phyloP scores from a whole-genome alignment of 1,284 basidiomycete genomes.

The Chalciporus sp. region DNA sequence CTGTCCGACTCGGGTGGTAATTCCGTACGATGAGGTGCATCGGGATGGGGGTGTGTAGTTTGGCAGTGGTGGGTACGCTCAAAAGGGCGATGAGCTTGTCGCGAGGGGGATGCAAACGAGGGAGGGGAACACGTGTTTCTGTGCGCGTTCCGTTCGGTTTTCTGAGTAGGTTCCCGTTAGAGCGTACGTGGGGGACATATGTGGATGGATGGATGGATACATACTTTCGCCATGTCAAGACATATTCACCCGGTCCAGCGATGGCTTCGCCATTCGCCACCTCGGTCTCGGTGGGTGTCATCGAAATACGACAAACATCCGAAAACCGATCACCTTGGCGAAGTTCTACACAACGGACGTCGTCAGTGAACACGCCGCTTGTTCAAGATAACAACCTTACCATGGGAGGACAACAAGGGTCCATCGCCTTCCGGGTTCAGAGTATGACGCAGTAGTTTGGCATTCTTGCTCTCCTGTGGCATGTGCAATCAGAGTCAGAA shows the following conservation, averaged over 20 bases:
- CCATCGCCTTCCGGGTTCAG: slow-evolving; percentile 40
- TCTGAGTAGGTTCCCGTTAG: slow-evolving; percentile 27
- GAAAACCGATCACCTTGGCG: slow-evolving; percentile 62
- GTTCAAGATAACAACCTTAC: slow-evolving; percentile 25
- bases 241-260: slow-evolving; percentile 57
- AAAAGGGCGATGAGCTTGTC: slow-evolving; percentile 68
- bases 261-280: slow-evolving; percentile 38
- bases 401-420: slow-evolving; percentile 38
- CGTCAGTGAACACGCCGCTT: slow-evolving; percentile 1
- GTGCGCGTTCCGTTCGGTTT: slow-evolving; percentile 47
- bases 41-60: slow-evolving; percentile 33
- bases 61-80: slow-evolving; percentile 50
- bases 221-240: slow-evolving; percentile 71
- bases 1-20: slow-evolving; percentile 58
- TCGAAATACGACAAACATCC: slow-evolving; percentile 53
- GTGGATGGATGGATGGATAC: slow-evolving; percentile 6
- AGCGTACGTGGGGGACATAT: background rate
- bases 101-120: slow-evolving; percentile 51
- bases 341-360: slow-evolving; percentile 47
- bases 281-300: slow-evolving; percentile 47
- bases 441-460: slow-evolving; percentile 48
- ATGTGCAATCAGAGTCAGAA: background rate
- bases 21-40: slow-evolving; percentile 63
- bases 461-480: slow-evolving; percentile 46
- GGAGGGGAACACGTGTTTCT: slow-evolving; percentile 57